These are phyloP conservation scores for Saccharomyces hybrid DNA, from an alignment of 1,139 yeast genomes.

Conservation along the genomic window DNA sequence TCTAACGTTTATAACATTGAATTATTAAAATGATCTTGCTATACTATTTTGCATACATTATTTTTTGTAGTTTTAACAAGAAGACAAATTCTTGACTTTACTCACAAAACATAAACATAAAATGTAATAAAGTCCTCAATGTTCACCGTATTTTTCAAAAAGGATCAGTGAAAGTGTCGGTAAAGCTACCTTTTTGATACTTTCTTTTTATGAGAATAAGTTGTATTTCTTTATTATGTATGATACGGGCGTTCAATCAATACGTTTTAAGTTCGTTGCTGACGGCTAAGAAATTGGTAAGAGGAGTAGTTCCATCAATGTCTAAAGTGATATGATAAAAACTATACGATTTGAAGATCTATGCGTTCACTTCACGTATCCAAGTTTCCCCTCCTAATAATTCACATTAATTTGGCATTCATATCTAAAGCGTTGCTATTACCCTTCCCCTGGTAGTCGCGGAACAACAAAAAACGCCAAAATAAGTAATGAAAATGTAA, in stretches of 20 bases:
- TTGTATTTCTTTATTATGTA: neutral
- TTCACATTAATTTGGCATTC: neutral
- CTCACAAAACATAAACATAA: neutral
- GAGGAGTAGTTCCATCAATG: neutral
- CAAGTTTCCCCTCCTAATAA: neutral
- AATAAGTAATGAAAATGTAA: neutral
- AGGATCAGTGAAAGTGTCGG: no score
- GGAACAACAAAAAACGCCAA: constrained; percentile 1
- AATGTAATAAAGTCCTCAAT: neutral
- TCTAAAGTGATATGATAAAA: neutral
- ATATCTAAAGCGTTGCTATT: neutral
- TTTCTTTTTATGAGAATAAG: no score
- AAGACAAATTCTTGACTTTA: neutral
- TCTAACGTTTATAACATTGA: neutral
- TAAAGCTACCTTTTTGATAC: no score
- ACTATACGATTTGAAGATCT: neutral
- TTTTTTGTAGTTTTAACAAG: no score
- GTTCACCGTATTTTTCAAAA: no score
- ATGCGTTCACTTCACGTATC: neutral
- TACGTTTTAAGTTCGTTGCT: neutral
- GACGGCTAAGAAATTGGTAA: neutral
- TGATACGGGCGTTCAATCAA: neutral
- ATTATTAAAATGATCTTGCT: no score
- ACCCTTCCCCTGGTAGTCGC: neutral
- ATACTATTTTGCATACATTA: no score